phyloP scores from a whole-genome alignment of 1,284 basidiomycete species.

The Papiliotrema fonsecae region DNA sequence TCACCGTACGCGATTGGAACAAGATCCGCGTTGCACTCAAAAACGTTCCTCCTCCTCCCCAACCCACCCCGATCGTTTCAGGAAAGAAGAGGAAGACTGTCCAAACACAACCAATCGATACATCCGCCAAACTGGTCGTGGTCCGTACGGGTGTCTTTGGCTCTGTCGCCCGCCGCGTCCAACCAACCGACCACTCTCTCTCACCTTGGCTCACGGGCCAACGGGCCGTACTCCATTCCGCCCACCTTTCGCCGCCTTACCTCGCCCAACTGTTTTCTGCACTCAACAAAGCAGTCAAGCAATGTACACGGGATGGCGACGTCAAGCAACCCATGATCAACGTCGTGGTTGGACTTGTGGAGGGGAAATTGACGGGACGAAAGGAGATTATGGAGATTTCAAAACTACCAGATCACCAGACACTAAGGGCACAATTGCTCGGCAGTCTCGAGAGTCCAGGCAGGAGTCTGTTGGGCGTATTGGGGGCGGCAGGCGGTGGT shows the following conservation, averaged over 20 bases:
- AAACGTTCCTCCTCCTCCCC: constrained; percentile 25
- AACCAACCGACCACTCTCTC: constrained; percentile 7
- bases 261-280: constrained; percentile 38
- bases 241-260: constrained; percentile 45
- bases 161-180: constrained; percentile 16
- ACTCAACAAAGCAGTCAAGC: constrained; percentile 31
- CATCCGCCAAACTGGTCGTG: constrained; percentile 32
- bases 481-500: constrained; percentile 43
- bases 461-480: constrained; percentile 38
- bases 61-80: constrained; percentile 6
- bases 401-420: constrained; percentile 45
- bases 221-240: constrained; percentile 42
- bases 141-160: constrained; percentile 45
- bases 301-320: constrained; percentile 22
- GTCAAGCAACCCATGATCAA: constrained; percentile 37
- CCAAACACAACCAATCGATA: background rate
- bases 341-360: constrained; percentile 45
- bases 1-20: constrained; percentile 39
- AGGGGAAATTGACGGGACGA: constrained; percentile 28
- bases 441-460: constrained; percentile 44
- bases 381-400: constrained; percentile 28
- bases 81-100: background rate
- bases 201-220: constrained; percentile 32
- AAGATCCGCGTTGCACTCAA: constrained; percentile 38
- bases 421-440: constrained; percentile 46